phyloP scores from a whole-genome alignment of 306 rosid genomes.

The Amphicarpaea edgeworthii region DNA sequence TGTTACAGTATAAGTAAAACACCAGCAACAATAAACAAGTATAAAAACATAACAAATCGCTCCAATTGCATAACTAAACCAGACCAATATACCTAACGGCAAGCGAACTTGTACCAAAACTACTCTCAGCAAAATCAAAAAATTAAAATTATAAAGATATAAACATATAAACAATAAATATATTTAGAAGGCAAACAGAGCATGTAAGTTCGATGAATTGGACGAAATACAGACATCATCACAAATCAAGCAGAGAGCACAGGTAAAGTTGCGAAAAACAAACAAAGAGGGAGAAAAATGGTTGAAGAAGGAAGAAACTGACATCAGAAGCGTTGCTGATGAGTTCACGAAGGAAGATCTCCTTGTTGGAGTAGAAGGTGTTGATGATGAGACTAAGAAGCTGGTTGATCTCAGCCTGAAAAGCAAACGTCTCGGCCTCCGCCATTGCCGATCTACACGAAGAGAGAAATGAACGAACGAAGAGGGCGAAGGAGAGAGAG shows the following conservation, averaged over 20 bases:
- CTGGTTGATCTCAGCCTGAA: slow-evolving; percentile 99
- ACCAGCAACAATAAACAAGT: neutral
- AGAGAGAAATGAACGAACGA: neutral
- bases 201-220: rapidly evolving
- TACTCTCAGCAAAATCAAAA: neutral
- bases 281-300: too few relatives aligned
- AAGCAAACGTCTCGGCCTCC: slow-evolving; percentile 84
- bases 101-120: neutral
- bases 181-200: neutral
- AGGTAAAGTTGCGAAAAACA: too few relatives aligned
- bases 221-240: neutral
- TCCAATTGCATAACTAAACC: neutral
- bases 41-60: neutral
- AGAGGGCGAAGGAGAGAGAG: neutral
- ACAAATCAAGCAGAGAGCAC: neutral
- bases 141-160: too few relatives aligned
- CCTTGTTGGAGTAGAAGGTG: slow-evolving; percentile 97
- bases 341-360: slow-evolving; percentile 93
- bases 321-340: slow-evolving; percentile 93
- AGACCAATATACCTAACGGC: neutral
- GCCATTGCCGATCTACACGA: slow-evolving; percentile 51
- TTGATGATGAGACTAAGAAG: slow-evolving; percentile 93
- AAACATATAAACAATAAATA: neutral
- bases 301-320: neutral
- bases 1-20: too few relatives aligned